Conservation (phyloP, 352 stramenopile genomes). For the Aphanomyces euteiches region DNA sequence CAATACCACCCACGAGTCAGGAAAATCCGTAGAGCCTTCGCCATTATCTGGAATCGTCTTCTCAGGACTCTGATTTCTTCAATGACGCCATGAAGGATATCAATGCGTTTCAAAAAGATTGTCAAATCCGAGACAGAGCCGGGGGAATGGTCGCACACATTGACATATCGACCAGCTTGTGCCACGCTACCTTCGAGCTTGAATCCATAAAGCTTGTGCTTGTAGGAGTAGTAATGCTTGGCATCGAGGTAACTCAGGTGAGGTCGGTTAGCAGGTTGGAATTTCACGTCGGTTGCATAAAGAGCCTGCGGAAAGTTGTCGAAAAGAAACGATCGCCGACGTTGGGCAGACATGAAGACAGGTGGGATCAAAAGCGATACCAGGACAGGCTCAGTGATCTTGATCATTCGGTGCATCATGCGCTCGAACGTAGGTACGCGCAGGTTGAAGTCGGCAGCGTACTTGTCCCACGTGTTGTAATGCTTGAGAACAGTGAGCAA, state of each 20-base stretch:
- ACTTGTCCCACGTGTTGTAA: slow-evolving; percentile 12
- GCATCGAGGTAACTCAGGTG: background rate
- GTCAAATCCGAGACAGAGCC: slow-evolving; percentile 31
- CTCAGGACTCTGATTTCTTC: background rate
- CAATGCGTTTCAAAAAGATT: slow-evolving; percentile 27
- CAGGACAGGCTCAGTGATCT: slow-evolving; percentile 1
- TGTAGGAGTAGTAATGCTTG: slow-evolving; percentile 24
- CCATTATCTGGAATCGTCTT: background rate
- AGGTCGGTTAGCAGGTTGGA: slow-evolving; percentile 13
- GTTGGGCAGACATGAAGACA: background rate
- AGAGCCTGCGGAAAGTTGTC: background rate
- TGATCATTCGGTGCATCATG: background rate
- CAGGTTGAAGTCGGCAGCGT: slow-evolving; percentile 1
- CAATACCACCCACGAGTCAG: slow-evolving; percentile 9
- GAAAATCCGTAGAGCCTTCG: slow-evolving; percentile 2
- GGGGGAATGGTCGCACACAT: slow-evolving; percentile 21
- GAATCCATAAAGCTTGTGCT: slow-evolving; percentile 34
- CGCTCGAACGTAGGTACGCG: background rate
- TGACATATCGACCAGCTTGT: slow-evolving; percentile 11
- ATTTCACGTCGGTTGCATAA: slow-evolving; percentile 22
- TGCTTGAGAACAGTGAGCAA: slow-evolving; percentile 12
- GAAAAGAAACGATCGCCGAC: background rate
- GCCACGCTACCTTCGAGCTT: slow-evolving; percentile 31
- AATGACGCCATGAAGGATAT: slow-evolving; percentile 20
- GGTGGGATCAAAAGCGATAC: background rate